These are phyloP conservation scores for Primulina huaijiensis DNA, from an alignment of 257 asterid species.

Conservation along the genomic window DNA sequence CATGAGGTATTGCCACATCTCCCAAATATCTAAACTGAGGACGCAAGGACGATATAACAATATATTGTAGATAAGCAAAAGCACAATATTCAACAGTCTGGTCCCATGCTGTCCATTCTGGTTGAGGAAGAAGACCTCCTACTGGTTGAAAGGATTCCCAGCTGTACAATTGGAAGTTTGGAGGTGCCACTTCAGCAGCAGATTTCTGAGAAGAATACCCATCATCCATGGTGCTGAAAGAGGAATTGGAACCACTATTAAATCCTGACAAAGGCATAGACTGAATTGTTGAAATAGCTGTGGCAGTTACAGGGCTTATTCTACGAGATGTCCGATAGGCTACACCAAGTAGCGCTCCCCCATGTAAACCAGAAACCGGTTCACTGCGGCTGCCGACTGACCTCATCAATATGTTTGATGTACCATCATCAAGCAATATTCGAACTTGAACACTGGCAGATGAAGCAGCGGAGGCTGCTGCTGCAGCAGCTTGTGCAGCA, in stretches of 20 bases:
- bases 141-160: slow-evolving; percentile 99
- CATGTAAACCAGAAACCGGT: slow-evolving; percentile 85
- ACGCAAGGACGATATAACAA: slow-evolving; percentile 90
- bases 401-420: slow-evolving; percentile 91
- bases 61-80: slow-evolving; percentile 80
- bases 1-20: slow-evolving; percentile 92
- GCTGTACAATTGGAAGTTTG: slow-evolving; percentile 86
- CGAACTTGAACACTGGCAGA: slow-evolving; percentile 96
- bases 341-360: slow-evolving; percentile 93
- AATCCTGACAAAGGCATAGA: slow-evolving; percentile 91
- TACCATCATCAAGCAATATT: slow-evolving; percentile 89
- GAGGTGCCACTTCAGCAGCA: slow-evolving; percentile 71
- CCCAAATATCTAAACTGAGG: slow-evolving; percentile 96
- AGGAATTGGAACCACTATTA: slow-evolving; percentile 56
- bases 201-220: slow-evolving; percentile 63
- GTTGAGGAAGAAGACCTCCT: slow-evolving; percentile 98
- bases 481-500: slow-evolving; percentile 90
- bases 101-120: slow-evolving; percentile 99
- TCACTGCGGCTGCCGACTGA: slow-evolving; percentile 93
- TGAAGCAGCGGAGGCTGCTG: slow-evolving; percentile 90
- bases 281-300: slow-evolving; percentile 82
- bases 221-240: slow-evolving; percentile 74
- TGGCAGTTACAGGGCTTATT: slow-evolving; percentile 70
- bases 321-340: slow-evolving; percentile 94
- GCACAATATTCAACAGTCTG: slow-evolving; percentile 99